phyloP scores from a whole-genome alignment of 1,284 basidiomycete genomes.

The Afroboletus lepidellus region DNA sequence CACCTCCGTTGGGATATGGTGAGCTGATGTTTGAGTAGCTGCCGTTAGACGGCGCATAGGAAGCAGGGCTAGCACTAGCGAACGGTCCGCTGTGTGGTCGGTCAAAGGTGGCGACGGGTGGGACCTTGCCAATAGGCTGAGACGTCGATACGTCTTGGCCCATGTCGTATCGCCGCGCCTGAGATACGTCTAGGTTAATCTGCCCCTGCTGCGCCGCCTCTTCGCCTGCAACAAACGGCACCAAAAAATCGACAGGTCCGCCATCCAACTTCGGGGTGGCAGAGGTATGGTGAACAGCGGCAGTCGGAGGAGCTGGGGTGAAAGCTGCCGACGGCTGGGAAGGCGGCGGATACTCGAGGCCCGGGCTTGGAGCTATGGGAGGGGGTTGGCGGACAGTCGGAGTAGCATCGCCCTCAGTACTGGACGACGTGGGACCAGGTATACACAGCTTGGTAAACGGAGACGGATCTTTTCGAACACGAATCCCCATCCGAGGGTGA shows the following conservation, averaged over 20 bases:
- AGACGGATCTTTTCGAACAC: constrained; percentile 39
- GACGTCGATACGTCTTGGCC: constrained; percentile 10
- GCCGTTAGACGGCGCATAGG: constrained; percentile 25
- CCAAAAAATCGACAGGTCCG: constrained; percentile 23
- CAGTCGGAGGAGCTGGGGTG: constrained; percentile 5
- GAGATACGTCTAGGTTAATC: constrained; percentile 20
- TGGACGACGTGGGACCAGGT: background rate
- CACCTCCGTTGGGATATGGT: constrained; percentile 25
- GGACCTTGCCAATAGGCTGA: constrained; percentile 13
- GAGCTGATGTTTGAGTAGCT: constrained; percentile 29
- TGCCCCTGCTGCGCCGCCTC: constrained; percentile 18
- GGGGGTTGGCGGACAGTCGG: constrained; percentile 10
- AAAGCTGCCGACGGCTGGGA: constrained; percentile 16
- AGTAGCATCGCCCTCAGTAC: constrained; percentile 8
- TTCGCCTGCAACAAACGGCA: constrained; percentile 23
- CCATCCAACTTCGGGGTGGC: constrained; percentile 21
- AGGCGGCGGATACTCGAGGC: constrained; percentile 15
- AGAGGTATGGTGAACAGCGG: constrained; percentile 2
- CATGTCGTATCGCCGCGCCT: constrained; percentile 23
- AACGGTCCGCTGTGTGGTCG: constrained; percentile 26
- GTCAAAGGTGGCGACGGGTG: constrained; percentile 16
- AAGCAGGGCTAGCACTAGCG: constrained; percentile 24
- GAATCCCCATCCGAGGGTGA: constrained; percentile 44
- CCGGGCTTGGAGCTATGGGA: constrained; percentile 17
- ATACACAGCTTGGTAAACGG: constrained; percentile 21